phyloP scores from a whole-genome alignment of 345 rosid species.

The Moricandia moricandioides region DNA sequence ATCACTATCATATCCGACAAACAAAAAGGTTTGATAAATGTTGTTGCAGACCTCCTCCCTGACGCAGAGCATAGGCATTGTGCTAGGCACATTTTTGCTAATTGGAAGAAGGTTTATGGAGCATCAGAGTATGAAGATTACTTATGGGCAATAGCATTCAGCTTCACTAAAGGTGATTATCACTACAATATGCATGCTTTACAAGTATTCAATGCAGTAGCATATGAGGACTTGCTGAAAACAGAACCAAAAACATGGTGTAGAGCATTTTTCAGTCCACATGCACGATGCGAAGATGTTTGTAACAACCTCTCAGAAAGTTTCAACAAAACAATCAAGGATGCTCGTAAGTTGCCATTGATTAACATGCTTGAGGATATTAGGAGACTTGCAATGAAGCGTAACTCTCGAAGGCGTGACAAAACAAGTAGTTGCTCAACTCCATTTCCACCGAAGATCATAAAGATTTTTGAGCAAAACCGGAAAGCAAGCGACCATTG shows the following conservation, averaged over 20 bases:
- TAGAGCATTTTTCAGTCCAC: not conserved
- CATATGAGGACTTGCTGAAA: not conserved
- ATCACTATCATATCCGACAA: not conserved
- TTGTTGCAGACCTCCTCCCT: not conserved
- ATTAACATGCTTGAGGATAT: too few relatives aligned
- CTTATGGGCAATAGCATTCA: not conserved
- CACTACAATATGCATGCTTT: not conserved
- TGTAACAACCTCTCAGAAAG: too few relatives aligned
- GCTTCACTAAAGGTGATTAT: not conserved
- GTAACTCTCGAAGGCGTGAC: too few relatives aligned
- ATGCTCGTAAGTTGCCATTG: too few relatives aligned
- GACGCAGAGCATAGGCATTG: not conserved
- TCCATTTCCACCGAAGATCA: too few relatives aligned
- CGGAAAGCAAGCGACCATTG: too few relatives aligned
- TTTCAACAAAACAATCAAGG: too few relatives aligned
- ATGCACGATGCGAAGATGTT: not conserved
- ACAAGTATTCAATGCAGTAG: not conserved
- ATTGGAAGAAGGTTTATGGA: not conserved
- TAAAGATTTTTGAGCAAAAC: too few relatives aligned
- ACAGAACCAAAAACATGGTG: not conserved
- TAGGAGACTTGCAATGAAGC: too few relatives aligned
- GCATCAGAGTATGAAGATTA: not conserved
- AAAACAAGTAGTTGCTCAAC: too few relatives aligned
- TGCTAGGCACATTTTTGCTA: not conserved
- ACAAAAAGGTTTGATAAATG: not conserved